Percentiles rank a stretch among this genome's conserved stretches.
Conservation (phyloP, 2,329 filamentous ascomycete species). For the Myotisia sp. region DNA sequence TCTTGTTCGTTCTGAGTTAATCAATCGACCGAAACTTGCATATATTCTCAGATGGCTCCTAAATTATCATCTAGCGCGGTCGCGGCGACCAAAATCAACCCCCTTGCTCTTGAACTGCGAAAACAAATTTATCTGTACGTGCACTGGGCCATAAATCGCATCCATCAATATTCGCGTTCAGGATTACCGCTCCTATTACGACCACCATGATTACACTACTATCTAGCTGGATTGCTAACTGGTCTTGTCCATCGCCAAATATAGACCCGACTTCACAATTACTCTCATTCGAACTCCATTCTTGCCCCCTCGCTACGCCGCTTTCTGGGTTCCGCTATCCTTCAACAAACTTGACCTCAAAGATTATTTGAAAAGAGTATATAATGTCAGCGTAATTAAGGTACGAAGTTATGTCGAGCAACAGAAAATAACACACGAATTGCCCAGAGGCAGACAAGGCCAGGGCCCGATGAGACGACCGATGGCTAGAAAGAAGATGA, state of each 20-base stretch:
- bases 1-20: no score
- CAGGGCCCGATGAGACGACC: constrained; percentile 54
- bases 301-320: constrained; percentile 65
- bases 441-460: constrained; percentile 23
- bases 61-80: no score
- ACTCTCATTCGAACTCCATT: constrained; percentile 60
- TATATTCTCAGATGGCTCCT: no score
- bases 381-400: constrained; percentile 56
- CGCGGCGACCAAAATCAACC: no score
- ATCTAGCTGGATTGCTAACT: not conserved
- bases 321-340: constrained; percentile 76
- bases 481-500: constrained; percentile 76
- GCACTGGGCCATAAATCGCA: constrained; percentile 1
- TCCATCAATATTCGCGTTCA: not conserved
- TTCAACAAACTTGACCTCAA: constrained; percentile 95
- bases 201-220: not conserved
- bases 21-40: no score
- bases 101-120: constrained; percentile 12
- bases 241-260: not conserved
- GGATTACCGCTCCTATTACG: not conserved
- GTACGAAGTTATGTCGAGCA: constrained; percentile 71
- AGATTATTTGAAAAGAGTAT: constrained; percentile 82
- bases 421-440: constrained; percentile 42
- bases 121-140: constrained; percentile 37
- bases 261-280: constrained; percentile 67